These are phyloP conservation scores for Allium cepa DNA, from an alignment of 106 monocot genomes.

Conservation along the genomic window DNA sequence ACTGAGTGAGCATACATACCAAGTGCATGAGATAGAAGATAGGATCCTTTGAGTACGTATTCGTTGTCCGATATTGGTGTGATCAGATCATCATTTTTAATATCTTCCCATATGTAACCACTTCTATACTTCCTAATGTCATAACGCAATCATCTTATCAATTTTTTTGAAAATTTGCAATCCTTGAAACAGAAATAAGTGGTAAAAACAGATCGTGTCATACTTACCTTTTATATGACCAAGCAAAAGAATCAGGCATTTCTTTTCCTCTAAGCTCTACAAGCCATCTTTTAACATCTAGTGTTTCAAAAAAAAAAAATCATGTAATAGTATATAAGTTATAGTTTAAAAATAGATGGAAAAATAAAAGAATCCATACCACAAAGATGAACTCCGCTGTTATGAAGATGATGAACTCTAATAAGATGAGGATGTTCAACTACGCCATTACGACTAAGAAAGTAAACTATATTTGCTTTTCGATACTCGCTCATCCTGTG, in stretches of 20 bases:
- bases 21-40: neutral
- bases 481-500: conserved; percentile 10
- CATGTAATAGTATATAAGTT: too few species aligned
- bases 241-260: conserved; percentile 45
- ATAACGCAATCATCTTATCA: neutral
- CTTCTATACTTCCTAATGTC: conserved; percentile 40
- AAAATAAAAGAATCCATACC: conserved; percentile 12
- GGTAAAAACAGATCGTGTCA: neutral
- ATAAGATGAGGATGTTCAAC: conserved; percentile 69
- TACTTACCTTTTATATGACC: conserved; percentile 71
- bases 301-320: neutral
- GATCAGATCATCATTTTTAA: conserved; percentile 61
- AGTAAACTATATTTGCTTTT: conserved; percentile 52
- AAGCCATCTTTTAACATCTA: conserved; percentile 83
- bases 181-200: neutral
- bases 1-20: neutral
- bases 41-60: conserved; percentile 63
- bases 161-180: neutral
- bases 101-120: conserved; percentile 70
- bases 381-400: conserved; percentile 35
- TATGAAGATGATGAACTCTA: conserved; percentile 30
- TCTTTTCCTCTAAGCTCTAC: conserved; percentile 58
- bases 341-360: too few species aligned
- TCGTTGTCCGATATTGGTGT: conserved; percentile 62
- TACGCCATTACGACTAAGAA: conserved; percentile 38